Percentiles rank a stretch among this genome's conserved stretches.
Evolutionary conservation across 495 filamentous ascomycete species (phyloP).

Genomic region (Polyplosphaeria fusca): DNA sequence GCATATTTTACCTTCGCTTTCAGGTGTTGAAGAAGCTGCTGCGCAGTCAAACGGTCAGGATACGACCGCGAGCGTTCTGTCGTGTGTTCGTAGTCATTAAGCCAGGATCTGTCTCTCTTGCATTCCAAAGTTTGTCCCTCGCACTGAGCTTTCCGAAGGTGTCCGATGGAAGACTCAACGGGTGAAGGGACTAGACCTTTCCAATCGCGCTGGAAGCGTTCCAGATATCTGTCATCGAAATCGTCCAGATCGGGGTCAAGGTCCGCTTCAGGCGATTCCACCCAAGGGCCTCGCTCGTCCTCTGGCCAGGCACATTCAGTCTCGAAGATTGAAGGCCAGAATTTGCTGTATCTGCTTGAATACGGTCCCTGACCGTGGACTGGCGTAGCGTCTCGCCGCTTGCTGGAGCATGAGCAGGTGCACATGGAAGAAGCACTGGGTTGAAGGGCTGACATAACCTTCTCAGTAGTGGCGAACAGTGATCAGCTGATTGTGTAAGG

Average conservation of each 20-base stretch:
- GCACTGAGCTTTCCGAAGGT: not conserved
- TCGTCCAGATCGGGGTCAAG: not conserved
- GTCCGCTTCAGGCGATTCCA: not conserved
- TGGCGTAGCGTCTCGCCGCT: too few species aligned
- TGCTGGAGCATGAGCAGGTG: too few species aligned
- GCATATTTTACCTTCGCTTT: not conserved
- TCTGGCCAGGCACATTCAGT: too few species aligned
- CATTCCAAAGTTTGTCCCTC: not conserved
- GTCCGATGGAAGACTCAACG: not conserved
- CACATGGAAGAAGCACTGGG: too few species aligned
- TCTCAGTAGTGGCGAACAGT: too few species aligned
- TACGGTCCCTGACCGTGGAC: too few species aligned
- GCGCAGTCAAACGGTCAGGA: not conserved
- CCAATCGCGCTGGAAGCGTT: not conserved
- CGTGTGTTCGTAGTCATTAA: not conserved
- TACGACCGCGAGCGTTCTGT: conserved; percentile 1
- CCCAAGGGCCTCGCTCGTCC: too few species aligned
- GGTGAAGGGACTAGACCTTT: conserved; percentile 1
- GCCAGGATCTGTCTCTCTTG: not conserved
- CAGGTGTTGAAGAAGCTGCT: not conserved
- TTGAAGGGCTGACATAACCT: too few species aligned
- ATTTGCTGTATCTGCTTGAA: too few species aligned
- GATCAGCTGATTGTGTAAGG: too few species aligned
- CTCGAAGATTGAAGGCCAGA: too few species aligned
- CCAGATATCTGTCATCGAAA: not conserved